Percentiles rank a stretch among this genome's conserved stretches.
Evolutionary conservation across 2,329 filamentous ascomycete species (phyloP).

Genomic region (Epichloe festucae): DNA sequence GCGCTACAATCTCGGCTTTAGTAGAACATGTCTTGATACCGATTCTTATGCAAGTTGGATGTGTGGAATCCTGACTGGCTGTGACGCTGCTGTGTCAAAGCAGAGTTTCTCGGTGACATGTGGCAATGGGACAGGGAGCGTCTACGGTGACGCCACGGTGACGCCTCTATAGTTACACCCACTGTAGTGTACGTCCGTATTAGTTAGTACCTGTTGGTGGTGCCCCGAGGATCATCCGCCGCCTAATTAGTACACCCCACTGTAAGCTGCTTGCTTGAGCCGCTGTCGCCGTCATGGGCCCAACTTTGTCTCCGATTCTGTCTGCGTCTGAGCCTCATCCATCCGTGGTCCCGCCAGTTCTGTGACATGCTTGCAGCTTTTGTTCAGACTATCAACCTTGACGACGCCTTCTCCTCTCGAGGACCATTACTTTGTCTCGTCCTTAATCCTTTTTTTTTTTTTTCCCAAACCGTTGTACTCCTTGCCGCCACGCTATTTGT

Average conservation of each 20-base stretch:
- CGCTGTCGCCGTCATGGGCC: slow-evolving; percentile 1
- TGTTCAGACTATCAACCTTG: neutral
- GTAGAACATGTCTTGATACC: neutral
- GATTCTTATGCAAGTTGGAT: neutral
- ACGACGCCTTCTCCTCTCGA: neutral
- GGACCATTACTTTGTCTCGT: neutral
- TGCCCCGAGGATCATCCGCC: slow-evolving; percentile 2
- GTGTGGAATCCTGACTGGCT: too few species aligned
- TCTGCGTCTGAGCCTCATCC: neutral
- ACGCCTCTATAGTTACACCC: too few species aligned
- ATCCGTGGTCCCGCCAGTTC: neutral
- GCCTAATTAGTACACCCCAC: neutral
- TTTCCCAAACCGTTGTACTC: neutral
- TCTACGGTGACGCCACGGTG: too few species aligned
- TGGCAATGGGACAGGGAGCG: too few species aligned
- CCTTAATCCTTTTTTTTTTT: too few species aligned
- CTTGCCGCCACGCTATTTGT: neutral
- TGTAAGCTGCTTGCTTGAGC: neutral
- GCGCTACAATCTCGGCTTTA: neutral
- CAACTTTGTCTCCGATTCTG: neutral
- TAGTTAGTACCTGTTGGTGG: neutral
- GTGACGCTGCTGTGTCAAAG: too few species aligned
- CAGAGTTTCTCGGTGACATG: too few species aligned
- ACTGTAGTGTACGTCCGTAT: too few species aligned
- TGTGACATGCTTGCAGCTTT: neutral